Evolutionary conservation across 1,284 basidiomycete genomes (phyloP), one percentile per base, ranked within the genome.

Genomic region (Chalciporus sp.): DNA sequence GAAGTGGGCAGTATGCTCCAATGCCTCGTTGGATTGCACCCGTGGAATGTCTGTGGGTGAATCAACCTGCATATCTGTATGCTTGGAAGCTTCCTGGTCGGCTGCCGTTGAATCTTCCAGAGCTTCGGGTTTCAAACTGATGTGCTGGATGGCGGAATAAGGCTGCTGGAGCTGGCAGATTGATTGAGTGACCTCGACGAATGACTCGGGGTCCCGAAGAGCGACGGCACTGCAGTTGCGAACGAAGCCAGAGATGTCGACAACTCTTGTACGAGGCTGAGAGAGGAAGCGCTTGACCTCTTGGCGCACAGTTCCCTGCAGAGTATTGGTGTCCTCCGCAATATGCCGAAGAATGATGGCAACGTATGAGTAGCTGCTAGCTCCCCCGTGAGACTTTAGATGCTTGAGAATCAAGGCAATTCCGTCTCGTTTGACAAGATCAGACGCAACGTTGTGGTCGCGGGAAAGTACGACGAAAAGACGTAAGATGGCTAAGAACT

Each of bases 271-370:
- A 37, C 91, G 84, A 47, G 88, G 80, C 53, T 86, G 84, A 8
- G 82, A 75, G 61, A 94, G 85, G 73, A 86, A 91, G 5, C 86
- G 82, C 63, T 83, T 87, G 62, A 98, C 80, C 61, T 95, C 91
- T 57, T 90, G 86, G 23, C 83, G 81, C 85, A 99, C 95, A 57
- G 92, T 81, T 7, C 78, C 76, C 51, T 84, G 81, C 29, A 98
- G 70, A 1, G 82, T 83, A 7, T 74, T 67, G 5, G 78, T 66
- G 60, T 95, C 90, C 72, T 99, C 97, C 49, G 96, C 84, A 50
- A 94, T 75, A 69, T 99, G 96, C 3, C 97, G 90, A 17, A 98
- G 76, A 53, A 98, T 89, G 65, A 92, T 91, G 19, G 89, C 85
- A 45, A 94, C 83, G 68, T 95, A 92, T 0, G 91, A 85, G 53